A percentile compares a stretch with the other conserved stretches of the same genome.
phyloP scores from a whole-genome alignment of 805 yeast genomes.

The Metschnikowia amazonensis region DNA sequence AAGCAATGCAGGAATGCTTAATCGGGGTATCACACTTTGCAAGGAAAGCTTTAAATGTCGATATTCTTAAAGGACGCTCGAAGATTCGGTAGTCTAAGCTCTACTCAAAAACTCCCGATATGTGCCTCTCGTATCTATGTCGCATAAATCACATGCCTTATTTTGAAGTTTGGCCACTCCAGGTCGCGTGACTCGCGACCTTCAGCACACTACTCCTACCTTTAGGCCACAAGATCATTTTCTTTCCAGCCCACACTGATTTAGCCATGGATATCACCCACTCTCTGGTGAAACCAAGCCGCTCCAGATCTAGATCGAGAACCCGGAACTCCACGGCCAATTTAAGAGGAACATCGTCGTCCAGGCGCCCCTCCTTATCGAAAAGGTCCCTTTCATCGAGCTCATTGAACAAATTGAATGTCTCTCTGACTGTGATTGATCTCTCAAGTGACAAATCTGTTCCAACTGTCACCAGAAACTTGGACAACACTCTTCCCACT shows the following conservation, averaged over 20 bases:
- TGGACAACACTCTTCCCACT: constrained; percentile 77
- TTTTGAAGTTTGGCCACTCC: neutral
- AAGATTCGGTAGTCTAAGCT: neutral
- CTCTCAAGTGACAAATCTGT: constrained; percentile 32
- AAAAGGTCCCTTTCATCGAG: constrained; percentile 35
- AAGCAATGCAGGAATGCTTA: neutral
- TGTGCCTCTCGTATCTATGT: too few species aligned
- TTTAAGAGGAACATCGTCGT: constrained; percentile 32
- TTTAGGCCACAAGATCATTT: neutral
- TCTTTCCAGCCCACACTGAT: neutral
- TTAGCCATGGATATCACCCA: constrained; percentile 15
- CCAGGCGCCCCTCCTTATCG: constrained; percentile 32
- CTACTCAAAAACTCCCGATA: neutral
- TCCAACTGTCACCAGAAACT: constrained; percentile 51
- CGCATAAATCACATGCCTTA: neutral
- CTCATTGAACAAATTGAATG: constrained; percentile 26
- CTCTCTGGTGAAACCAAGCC: constrained; percentile 21
- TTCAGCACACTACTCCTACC: neutral
- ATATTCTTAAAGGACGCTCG: neutral
- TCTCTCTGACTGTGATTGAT: constrained; percentile 28
- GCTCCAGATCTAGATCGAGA: constrained; percentile 38
- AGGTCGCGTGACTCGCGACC: constrained; percentile 6
- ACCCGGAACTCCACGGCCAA: constrained; percentile 31
- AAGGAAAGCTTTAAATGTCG: neutral
- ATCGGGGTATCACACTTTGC: neutral